These are phyloP conservation scores for Tolypocladium sp. DNA, from an alignment of 2,329 filamentous ascomycete genomes.

Conservation along the genomic window DNA sequence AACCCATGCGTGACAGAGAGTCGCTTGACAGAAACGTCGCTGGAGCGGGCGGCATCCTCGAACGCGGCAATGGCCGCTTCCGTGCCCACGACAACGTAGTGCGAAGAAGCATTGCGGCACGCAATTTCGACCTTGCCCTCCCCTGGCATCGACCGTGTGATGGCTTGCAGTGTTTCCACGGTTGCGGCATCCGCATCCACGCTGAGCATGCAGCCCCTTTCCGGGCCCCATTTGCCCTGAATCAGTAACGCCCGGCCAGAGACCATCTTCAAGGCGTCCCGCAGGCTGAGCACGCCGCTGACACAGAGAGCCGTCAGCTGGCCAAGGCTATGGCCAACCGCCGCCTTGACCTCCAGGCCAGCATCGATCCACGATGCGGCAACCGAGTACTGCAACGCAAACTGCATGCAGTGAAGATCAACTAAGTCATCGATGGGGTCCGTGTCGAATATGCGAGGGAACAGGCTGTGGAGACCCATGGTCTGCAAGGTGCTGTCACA, in stretches of 20 bases:
- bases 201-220: slow-evolving; percentile 24
- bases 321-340: slow-evolving; percentile 29
- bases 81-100: slow-evolving; percentile 20
- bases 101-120: slow-evolving; percentile 21
- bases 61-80: slow-evolving; percentile 7
- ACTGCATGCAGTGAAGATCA: slow-evolving; percentile 22
- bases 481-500: slow-evolving; percentile 18
- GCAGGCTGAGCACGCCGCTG: slow-evolving; percentile 18
- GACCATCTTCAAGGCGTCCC: slow-evolving; percentile 20
- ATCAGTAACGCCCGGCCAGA: slow-evolving; percentile 21
- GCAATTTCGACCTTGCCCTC: slow-evolving; percentile 13
- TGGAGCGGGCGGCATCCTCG: neutral
- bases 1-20: slow-evolving; percentile 5
- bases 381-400: slow-evolving; percentile 7
- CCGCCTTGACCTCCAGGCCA: slow-evolving; percentile 2
- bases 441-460: slow-evolving; percentile 18
- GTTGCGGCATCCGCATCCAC: slow-evolving; percentile 2
- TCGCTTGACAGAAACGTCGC: neutral
- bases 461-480: slow-evolving; percentile 18
- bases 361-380: slow-evolving; percentile 8
- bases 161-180: neutral
- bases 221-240: slow-evolving; percentile 19
- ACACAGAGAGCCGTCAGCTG: slow-evolving; percentile 26
- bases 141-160: neutral
- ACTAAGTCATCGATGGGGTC: slow-evolving; percentile 16